Conservation (phyloP, 2,329 filamentous ascomycete genomes). For the Cercospora zeae-maydis region DNA sequence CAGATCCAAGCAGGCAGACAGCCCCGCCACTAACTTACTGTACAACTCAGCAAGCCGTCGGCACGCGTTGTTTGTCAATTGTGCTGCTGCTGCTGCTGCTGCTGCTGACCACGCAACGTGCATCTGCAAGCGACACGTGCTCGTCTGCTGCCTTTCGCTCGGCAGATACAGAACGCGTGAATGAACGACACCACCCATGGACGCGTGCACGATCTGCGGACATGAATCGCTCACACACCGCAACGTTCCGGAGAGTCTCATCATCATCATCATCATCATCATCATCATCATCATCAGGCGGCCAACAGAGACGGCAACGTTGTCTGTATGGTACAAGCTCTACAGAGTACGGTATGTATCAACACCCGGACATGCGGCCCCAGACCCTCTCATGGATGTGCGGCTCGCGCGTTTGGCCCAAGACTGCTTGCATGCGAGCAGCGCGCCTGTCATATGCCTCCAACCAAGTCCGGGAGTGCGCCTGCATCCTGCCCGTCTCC, state of each 20-base stretch:
- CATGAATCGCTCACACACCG: neutral
- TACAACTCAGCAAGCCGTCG: too few relatives aligned
- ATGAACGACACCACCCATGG: too few relatives aligned
- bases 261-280: too few relatives aligned
- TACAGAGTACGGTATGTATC: too few relatives aligned
- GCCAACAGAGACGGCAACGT: too few relatives aligned
- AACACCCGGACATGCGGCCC: slow-evolving; percentile 11
- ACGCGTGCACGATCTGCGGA: slow-evolving; percentile 4
- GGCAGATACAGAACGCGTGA: too few relatives aligned
- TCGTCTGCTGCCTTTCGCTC: too few relatives aligned
- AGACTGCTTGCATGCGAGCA: slow-evolving; percentile 36
- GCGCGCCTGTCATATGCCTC: slow-evolving; percentile 34
- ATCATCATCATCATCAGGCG: too few relatives aligned
- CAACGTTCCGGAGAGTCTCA: neutral
- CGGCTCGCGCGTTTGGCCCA: slow-evolving; percentile 14
- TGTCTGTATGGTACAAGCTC: too few relatives aligned
- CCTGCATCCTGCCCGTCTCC: slow-evolving; percentile 25
- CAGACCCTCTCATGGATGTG: slow-evolving; percentile 12
- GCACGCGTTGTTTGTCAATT: neutral
- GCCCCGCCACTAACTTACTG: too few relatives aligned
- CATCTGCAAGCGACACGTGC: neutral
- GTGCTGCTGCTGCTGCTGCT: too few relatives aligned
- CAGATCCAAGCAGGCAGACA: neutral
- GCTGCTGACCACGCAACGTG: neutral
- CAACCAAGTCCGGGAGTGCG: slow-evolving; percentile 39